Evolutionary conservation across 148 eudicot genomes (phyloP), one percentile per base, ranked within the genome.

Genomic region (Simmondsia chinensis): DNA sequence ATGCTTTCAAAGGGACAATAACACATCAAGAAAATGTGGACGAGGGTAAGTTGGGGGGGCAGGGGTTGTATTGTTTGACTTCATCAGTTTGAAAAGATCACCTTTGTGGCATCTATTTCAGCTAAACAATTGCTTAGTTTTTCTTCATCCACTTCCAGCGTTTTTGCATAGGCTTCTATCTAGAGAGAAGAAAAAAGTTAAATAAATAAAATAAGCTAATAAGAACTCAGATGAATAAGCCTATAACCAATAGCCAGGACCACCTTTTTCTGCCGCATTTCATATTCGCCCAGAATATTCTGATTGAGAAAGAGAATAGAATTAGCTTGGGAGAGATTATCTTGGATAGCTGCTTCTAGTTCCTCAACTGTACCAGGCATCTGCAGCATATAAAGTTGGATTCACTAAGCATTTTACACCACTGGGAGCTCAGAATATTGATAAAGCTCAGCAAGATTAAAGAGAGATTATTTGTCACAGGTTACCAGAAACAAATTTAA

Each of bases 291-390:
- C 56, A 91, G 61, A 59, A 82, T 75, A 44, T 79, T 91, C 57
- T 74, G 64, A 66, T 91, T 91, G 37, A 91, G 76, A 39, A 76
- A 76, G 56, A 73, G 65, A 54, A 91, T 79, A 23, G 94, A 72
- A 59, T 79, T 76, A 51, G 95, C 99, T 70, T 91, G 64, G 19
- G 73, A 62, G 25, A 62, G 35, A 35, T 64, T 76, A 70, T 91
- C 99, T 34, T 82, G 81, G 49, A 91, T 85, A 29, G 86, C 80
- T 46, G 81, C 94, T 51, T 76, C 86, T 61, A 91, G 58, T 22
- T 85, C 99, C 69, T 91, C 99, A 49, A 91, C 60, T 4, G 99
- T 85, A 32, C 79, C 35, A 35, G 99, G 99, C 95, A 91, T 85
- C 99, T 89, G 59, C 49, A 54, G 41, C 28, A 43, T 13, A n/a